These are phyloP conservation scores for Canariomyces notabilis DNA, from an alignment of 2,329 filamentous ascomycete species.

Conservation along the genomic window DNA sequence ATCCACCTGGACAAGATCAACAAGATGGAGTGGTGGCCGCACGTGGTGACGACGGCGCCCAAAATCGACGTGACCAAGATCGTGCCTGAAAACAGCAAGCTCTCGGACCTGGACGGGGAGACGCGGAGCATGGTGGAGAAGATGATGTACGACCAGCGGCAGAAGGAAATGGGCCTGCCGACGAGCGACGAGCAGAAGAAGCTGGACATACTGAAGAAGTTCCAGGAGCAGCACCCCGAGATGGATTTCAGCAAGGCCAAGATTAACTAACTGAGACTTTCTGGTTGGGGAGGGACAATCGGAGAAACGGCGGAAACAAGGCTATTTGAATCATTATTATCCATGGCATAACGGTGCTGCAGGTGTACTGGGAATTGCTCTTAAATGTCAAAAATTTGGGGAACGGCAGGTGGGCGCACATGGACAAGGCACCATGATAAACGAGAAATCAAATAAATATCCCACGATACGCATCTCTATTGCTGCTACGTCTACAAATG, in stretches of 20 bases:
- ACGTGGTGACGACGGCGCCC: conserved; percentile 80
- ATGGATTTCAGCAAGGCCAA: conserved; percentile 70
- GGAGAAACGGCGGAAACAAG: too few species aligned
- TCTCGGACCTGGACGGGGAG: conserved; percentile 90
- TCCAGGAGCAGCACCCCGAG: conserved; percentile 73
- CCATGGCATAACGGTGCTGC: background rate
- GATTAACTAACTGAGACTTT: conserved; percentile 42
- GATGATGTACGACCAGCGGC: conserved; percentile 99
- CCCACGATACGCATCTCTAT: conserved; percentile 1
- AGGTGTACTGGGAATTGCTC: background rate
- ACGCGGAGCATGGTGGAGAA: conserved; percentile 98
- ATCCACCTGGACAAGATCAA: conserved; percentile 93
- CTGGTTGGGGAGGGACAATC: background rate
- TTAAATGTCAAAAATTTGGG: background rate
- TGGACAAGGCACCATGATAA: background rate
- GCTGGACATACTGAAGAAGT: conserved; percentile 85
- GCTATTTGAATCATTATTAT: background rate
- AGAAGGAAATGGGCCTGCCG: conserved; percentile 88
- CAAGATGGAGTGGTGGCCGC: conserved; percentile 98
- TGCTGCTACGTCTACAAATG: conserved; percentile 2
- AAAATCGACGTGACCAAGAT: conserved; percentile 96
- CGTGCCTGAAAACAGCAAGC: conserved; percentile 82
- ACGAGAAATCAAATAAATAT: background rate
- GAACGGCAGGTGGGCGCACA: background rate
- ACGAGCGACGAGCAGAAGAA: conserved; percentile 96